These are phyloP conservation scores for Polyporus arcularius DNA, from an alignment of 768 basidiomycete genomes.

Conservation along the genomic window DNA sequence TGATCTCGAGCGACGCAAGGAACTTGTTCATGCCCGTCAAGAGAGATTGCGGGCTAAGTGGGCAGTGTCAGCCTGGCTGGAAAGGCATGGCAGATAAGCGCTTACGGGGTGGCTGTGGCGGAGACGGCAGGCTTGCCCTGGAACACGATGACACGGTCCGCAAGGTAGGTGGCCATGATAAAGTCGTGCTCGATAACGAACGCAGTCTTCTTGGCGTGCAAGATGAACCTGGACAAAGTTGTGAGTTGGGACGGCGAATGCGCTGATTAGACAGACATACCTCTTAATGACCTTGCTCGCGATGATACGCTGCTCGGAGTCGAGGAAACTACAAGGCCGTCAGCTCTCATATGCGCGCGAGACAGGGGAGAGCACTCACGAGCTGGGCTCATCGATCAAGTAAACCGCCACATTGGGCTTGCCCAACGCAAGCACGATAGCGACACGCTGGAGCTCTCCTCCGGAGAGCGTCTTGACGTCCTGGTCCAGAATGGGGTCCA, in stretches of 20 bases:
- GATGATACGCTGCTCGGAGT: slow-evolving; percentile 99
- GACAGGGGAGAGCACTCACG: slow-evolving; percentile 41
- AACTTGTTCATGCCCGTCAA: slow-evolving; percentile 98
- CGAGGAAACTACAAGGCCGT: slow-evolving; percentile 70
- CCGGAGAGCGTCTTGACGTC: slow-evolving; percentile 98
- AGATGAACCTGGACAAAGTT: slow-evolving; percentile 67
- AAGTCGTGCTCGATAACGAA: slow-evolving; percentile 99
- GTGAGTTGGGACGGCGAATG: background rate
- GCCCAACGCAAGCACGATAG: slow-evolving; percentile 91
- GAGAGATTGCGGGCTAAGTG: slow-evolving; percentile 82
- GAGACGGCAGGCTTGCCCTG: slow-evolving; percentile 83
- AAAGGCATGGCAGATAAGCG: slow-evolving; percentile 15
- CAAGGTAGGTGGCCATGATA: slow-evolving; percentile 99
- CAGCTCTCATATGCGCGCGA: background rate
- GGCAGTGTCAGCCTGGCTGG: background rate
- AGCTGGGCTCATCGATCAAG: slow-evolving; percentile 93
- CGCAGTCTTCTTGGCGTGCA: slow-evolving; percentile 96
- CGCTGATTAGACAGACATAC: slow-evolving; percentile 32
- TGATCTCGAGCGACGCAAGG: slow-evolving; percentile 93
- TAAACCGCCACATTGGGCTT: slow-evolving; percentile 86
- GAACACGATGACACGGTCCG: slow-evolving; percentile 95
- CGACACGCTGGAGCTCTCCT: slow-evolving; percentile 97
- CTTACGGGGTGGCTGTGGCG: slow-evolving; percentile 90
- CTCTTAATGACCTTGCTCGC: slow-evolving; percentile 98
- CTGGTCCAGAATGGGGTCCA: slow-evolving; percentile 95